Base-by-base conservation (phyloP, 169 alveolate genomes). In the Cryptosporidium canis region DNA sequence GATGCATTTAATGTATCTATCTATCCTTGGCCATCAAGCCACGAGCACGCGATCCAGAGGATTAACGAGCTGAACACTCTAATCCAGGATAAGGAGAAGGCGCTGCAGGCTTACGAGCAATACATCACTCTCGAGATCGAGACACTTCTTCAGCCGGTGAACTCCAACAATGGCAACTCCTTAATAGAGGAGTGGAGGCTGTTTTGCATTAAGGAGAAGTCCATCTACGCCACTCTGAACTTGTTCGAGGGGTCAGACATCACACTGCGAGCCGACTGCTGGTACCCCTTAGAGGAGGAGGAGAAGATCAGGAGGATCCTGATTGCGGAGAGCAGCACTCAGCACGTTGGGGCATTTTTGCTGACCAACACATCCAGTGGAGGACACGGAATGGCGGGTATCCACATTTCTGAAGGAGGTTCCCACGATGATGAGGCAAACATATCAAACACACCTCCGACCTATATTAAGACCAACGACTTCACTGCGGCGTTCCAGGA, bases 251-350 rank as follows among this genome's bases (percentile, higher is more conserved):
- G 96, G 0, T 94, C 96, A 55, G 98, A 96, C 71, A 93, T 95
- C 51, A 96, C 98, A 2, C 95, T 96, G 72, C 92, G 97, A 39
- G 98, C 99, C n/a, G 96, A 96, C 65, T 96, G 99, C 90, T 98
- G 99, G 99, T 96, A 96, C 68, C 99, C 99, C 14, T 93, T 92
- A 67, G 93, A 90, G 55, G 95, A 93, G 72, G 99, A 96, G 91
- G 97, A 94, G 16, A 95, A 94, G 27, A 94, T 97, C 5, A 91
- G 97, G 37, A 92, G 92, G 48, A 85, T 94, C 24, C 83, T 95
- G 47, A 83, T 93, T 47, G 94, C 93, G 16, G 95, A 94, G 63
- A 92, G 92, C 58, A 70, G 92, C 12, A 91, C 91, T 35, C 85
- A 63, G 12, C 66, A 84, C 65, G 97, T 94, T 3, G 92, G 95